These are phyloP conservation scores for Camellia lanceoleosa DNA, from an alignment of 148 eudicot genomes.

Conservation along the genomic window DNA sequence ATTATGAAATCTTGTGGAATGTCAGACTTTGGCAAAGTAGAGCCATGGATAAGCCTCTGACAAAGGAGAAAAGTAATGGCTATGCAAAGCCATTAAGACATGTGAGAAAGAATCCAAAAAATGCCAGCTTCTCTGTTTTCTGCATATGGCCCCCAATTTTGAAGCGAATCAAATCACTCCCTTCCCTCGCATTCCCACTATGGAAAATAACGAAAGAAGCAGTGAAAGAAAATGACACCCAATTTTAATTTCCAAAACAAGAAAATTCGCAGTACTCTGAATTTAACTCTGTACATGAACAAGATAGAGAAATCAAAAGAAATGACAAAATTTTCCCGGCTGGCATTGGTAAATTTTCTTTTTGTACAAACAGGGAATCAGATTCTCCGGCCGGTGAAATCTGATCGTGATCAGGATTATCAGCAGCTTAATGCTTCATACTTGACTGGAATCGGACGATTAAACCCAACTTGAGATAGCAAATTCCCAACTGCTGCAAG, in stretches of 20 bases:
- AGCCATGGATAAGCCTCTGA: slow-evolving; percentile 22
- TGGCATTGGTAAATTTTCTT: slow-evolving; percentile 6
- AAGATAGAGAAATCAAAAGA: not conserved
- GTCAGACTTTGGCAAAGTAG: not conserved
- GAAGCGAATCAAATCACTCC: not conserved
- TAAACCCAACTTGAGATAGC: slow-evolving; percentile 75
- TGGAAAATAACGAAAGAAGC: not conserved
- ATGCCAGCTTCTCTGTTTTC: not conserved
- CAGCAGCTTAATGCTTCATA: slow-evolving; percentile 88
- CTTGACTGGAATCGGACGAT: slow-evolving; percentile 71
- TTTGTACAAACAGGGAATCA: slow-evolving; percentile 34
- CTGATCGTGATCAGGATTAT: slow-evolving; percentile 24
- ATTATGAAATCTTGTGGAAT: slow-evolving; percentile 10
- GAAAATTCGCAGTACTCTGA: not conserved
- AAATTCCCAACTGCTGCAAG: slow-evolving; percentile 75
- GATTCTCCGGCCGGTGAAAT: slow-evolving; percentile 18
- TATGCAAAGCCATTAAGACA: slow-evolving; percentile 18
- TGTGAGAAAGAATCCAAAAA: slow-evolving; percentile 20
- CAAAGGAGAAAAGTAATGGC: not conserved
- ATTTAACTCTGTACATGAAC: slow-evolving; percentile 27
- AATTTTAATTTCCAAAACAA: not conserved
- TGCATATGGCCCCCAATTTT: not conserved
- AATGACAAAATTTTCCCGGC: slow-evolving; percentile 43
- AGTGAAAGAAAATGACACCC: not conserved
- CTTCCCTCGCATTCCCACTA: not conserved